These are phyloP conservation scores for Daldinia vernicosa DNA, from an alignment of 495 filamentous ascomycete species.

Conservation along the genomic window DNA sequence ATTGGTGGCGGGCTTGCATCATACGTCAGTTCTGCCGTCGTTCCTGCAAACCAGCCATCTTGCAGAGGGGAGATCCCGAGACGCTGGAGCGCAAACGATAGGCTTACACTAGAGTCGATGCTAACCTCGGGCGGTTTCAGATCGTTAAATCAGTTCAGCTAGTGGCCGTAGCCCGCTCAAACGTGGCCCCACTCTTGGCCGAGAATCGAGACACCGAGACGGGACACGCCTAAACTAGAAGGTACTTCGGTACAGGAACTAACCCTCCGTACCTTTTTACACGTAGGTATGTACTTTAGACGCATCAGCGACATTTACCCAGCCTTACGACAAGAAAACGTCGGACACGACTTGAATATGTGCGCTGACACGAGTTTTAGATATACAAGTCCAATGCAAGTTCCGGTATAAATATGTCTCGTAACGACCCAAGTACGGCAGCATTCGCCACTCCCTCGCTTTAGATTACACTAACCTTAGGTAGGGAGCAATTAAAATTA, in stretches of 20 bases:
- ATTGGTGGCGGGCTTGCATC: constrained; percentile 6
- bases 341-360: background rate
- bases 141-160: constrained; percentile 13
- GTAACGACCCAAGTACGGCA: background rate
- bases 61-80: constrained; percentile 36
- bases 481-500: constrained; percentile 2
- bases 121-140: constrained; percentile 28
- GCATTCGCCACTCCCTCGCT: background rate
- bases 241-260: background rate
- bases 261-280: background rate
- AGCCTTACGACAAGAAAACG: background rate
- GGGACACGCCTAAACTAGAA: background rate
- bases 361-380: background rate
- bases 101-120: constrained; percentile 10
- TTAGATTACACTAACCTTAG: background rate
- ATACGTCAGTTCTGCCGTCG: constrained; percentile 9
- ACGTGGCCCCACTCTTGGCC: background rate
- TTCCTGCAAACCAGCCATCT: constrained; percentile 35
- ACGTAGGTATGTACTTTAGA: background rate
- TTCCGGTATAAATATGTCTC: background rate
- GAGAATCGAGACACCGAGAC: background rate
- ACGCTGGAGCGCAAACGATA: constrained; percentile 22
- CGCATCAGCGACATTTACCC: background rate
- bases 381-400: background rate
- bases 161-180: background rate